Evolutionary conservation across 208 protist species (phyloP).

Genomic region (Blastocrithidia nonstop): DNA sequence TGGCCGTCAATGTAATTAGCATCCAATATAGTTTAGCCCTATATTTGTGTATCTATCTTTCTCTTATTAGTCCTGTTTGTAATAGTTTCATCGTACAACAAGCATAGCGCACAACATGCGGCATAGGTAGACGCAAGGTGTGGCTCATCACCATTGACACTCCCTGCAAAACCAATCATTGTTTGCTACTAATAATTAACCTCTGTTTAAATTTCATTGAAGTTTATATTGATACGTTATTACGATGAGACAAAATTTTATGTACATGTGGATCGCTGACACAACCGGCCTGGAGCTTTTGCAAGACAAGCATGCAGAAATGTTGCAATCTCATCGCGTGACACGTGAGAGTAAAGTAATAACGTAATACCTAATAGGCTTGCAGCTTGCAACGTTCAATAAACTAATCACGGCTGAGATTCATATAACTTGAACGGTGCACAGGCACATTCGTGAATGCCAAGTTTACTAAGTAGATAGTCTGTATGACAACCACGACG

Average conservation of each 20-base stretch:
- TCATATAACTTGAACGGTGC: slow-evolving; percentile 23
- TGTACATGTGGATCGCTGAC: too few species aligned
- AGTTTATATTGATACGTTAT: neutral
- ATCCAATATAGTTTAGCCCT: too few species aligned
- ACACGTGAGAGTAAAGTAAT: slow-evolving; percentile 18
- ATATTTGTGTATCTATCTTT: neutral
- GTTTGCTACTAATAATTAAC: slow-evolving; percentile 1
- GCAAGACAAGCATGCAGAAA: slow-evolving; percentile 35
- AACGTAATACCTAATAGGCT: slow-evolving; percentile 45
- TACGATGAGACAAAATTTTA: slow-evolving; percentile 5
- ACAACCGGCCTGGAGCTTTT: too few species aligned
- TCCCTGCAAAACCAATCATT: slow-evolving; percentile 69
- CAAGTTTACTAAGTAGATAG: too few species aligned
- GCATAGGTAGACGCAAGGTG: slow-evolving; percentile 81
- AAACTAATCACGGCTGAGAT: slow-evolving; percentile 59
- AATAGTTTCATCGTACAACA: slow-evolving; percentile 21
- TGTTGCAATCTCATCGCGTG: slow-evolving; percentile 17
- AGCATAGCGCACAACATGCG: slow-evolving; percentile 53
- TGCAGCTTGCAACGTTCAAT: slow-evolving; percentile 65
- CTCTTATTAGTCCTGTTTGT: neutral
- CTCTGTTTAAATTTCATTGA: neutral
- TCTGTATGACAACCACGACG: slow-evolving; percentile 11
- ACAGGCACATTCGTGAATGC: slow-evolving; percentile 9
- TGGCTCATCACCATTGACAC: slow-evolving; percentile 37
- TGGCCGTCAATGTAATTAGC: neutral